Evolutionary conservation across 345 rosid species (phyloP), one percentile per base, ranked within the genome.

Genomic region (Arabis hirsuta): DNA sequence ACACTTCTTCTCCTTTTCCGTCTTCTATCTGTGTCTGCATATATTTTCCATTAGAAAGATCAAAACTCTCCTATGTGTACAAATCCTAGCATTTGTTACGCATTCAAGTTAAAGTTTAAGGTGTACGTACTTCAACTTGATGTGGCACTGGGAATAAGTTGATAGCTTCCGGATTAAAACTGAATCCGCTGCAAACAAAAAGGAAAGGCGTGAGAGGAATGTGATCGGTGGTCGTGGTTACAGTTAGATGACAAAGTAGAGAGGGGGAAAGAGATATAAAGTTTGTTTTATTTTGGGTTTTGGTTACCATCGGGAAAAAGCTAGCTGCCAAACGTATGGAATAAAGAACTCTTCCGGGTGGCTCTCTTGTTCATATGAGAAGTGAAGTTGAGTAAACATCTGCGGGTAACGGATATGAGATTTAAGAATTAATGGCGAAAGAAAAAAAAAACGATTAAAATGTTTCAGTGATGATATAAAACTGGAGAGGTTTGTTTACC

Each of bases 351-450:
- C 99, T 82, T 95, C 97, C 0, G 99, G 92, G 73, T 95, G 93
- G 74, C 96, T 87, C 84, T 95, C 97, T 90, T 95, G 99, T 67
- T 95, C 99, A 26, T 95, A 95, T 19, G 99, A 91, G 83, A 95
- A 95, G 73, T 89, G 92, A 73, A 95, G 83, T 56, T 90, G 96
- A 63, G 96, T 91, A 78, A 95, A 95, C 93, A 95, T 87, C 99
- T 95, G 90, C 6, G 41, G 41, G 27, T 34, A 38, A 67, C 46
- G 52, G 55, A 43, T 62, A 29, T 0, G 14, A 64, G 11, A 12
- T 27, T 22, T 34, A 7, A 67, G 22, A 36, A 14, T 12, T 50
- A 8, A 8, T 31, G 4, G 27, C 20, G 5, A 24, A 54, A 42
- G 9, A 38, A 12, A 13, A 39, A n/a, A 38, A 12, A 13, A 39